These are phyloP conservation scores for Pythium rhizo-oryzae DNA, from an alignment of 352 stramenopile genomes.

Conservation along the genomic window DNA sequence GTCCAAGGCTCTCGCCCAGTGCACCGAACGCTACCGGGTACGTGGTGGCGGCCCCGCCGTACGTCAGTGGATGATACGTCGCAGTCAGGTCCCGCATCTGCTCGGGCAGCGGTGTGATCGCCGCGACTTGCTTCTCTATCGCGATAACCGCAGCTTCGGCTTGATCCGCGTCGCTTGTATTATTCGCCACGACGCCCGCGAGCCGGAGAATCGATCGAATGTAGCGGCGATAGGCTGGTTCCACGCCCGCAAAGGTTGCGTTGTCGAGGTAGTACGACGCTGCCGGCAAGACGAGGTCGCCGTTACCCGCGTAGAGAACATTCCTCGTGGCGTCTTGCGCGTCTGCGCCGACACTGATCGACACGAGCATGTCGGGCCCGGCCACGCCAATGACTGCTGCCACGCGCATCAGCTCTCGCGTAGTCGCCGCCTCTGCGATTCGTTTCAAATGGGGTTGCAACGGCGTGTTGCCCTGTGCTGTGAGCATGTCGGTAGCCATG, in stretches of 20 bases:
- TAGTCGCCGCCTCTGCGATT: constrained; percentile 11
- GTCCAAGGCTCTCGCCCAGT: constrained; percentile 37
- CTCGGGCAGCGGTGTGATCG: constrained; percentile 64
- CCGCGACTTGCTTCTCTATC: constrained; percentile 70
- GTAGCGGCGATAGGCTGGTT: constrained; percentile 41
- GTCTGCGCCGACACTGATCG: constrained; percentile 52
- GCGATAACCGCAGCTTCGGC: constrained; percentile 43
- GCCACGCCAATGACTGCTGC: constrained; percentile 25
- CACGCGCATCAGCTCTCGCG: constrained; percentile 24
- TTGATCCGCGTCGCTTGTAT: background rate
- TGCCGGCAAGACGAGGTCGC: constrained; percentile 67
- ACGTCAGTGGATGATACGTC: constrained; percentile 87
- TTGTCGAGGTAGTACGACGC: constrained; percentile 90
- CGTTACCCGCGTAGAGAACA: constrained; percentile 70
- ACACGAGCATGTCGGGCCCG: constrained; percentile 69
- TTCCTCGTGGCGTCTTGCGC: constrained; percentile 73
- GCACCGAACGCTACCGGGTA: constrained; percentile 52
- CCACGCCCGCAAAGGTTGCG: constrained; percentile 34
- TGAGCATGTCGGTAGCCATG: constrained; percentile 9
- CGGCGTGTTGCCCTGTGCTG: constrained; percentile 10
- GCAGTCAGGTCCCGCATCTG: constrained; percentile 58
- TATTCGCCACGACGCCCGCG: constrained; percentile 16
- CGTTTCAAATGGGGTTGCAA: constrained; percentile 10
- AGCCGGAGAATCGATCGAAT: constrained; percentile 42
- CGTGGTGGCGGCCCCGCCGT: constrained; percentile 45